Evolutionary conservation across 805 yeast genomes (phyloP), one percentile per base, ranked within the genome.

Genomic region (Lipomyces sp.): DNA sequence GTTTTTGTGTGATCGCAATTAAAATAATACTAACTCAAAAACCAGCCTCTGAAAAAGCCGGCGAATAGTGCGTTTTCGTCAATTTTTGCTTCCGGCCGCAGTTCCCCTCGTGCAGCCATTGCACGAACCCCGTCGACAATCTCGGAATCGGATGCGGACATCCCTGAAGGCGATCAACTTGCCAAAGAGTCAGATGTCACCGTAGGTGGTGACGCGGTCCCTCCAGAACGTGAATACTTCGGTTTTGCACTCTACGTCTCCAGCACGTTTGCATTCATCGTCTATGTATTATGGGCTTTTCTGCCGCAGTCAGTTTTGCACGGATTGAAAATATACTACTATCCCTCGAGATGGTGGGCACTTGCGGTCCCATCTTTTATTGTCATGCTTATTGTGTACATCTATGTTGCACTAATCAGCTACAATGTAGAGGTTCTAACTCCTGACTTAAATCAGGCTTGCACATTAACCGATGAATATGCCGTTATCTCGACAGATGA

Each of bases 301-400:
- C 74, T 87, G 0, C 98, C 98, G 0, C 84, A 85, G 50, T 68
- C 73, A n/a, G 72, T 84, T 45, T 83, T 89, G 53, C 82, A 86
- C 64, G 72, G 72, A 7, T 70, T 86, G 37, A 87, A 86, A 18
- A 85, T 89, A 24, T 85, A 83, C 73, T 92, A 87, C 76, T 90
- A 87, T 72, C 98, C 98, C 0, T 90, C 94, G 39, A 82, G 96
- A 71, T 90, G 93, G 87, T 95, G 98, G 99, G 88, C 96, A 1
- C 75, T 90, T 45, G 90, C 91, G 1, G 76, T 90, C 1, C 97
- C 97, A 3, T 82, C 90, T 13, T 85, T 85, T 70, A 82, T 88
- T 4, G 77, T 94, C 37, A 86, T 90, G 82, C 76, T 82, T 10
- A 87, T 93, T 92, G 78, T 87, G 18, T 92, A 85, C 74, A 84